A percentile compares a stretch with the other conserved stretches of the same genome.
phyloP scores from a whole-genome alignment of 225 moss, liverwort and hornwort species.

The Physcomitrium patens region DNA sequence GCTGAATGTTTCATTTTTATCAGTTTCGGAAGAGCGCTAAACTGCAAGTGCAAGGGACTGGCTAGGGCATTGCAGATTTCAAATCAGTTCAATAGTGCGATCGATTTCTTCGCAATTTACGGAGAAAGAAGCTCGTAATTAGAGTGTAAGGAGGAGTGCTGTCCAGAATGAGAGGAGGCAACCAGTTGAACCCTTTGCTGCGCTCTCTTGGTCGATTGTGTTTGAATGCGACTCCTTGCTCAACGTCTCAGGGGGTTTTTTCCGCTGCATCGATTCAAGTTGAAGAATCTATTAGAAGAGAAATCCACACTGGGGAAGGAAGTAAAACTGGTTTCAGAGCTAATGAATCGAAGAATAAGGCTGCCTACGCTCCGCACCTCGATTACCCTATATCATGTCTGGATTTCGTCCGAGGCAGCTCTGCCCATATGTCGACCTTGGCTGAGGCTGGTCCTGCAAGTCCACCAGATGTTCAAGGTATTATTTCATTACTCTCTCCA shows the following conservation, averaged over 20 bases:
- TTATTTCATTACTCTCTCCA: background rate
- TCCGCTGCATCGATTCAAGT: constrained; percentile 22
- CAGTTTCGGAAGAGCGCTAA: background rate
- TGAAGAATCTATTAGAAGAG: constrained; percentile 29
- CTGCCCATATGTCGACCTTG: constrained; percentile 37
- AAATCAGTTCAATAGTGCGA: background rate
- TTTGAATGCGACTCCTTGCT: constrained; percentile 27
- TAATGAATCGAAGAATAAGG: constrained; percentile 31
- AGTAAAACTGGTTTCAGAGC: constrained; percentile 22
- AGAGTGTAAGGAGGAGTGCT: background rate
- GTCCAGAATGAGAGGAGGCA: constrained; percentile 53
- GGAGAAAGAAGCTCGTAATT: background rate
- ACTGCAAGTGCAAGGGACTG: background rate
- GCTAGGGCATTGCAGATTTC: background rate
- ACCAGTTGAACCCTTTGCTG: constrained; percentile 40
- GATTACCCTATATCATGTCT: constrained; percentile 26
- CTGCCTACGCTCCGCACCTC: constrained; percentile 4
- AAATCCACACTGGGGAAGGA: constrained; percentile 20
- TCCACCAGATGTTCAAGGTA: constrained; percentile 45
- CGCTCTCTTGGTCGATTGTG: constrained; percentile 37
- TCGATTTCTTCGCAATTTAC: background rate
- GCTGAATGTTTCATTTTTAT: background rate
- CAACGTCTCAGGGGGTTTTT: constrained; percentile 35
- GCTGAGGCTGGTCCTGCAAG: constrained; percentile 34
- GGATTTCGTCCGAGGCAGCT: constrained; percentile 32